Evolutionary conservation across 176 grass and related monocot species (phyloP), one percentile per base, ranked within the genome.

Genomic region (Bonia amplexicaulis): DNA sequence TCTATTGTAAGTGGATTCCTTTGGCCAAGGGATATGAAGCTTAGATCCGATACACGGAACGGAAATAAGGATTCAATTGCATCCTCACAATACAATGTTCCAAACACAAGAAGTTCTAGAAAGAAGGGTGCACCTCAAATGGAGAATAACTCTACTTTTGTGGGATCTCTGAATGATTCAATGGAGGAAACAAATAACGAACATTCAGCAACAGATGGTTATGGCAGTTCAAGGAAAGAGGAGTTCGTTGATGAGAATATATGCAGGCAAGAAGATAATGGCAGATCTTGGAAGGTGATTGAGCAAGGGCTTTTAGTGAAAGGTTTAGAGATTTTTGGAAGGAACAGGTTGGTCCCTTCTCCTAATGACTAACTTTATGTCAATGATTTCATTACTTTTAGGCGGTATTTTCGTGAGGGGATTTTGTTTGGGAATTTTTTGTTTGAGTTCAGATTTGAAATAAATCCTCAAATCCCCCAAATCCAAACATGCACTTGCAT

Each of bases 271-370:
- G 85, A 85, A 27, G 76, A 90, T 67, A 82, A 66, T 35, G 42
- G 61, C 76, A 79, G 79, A 75, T 90, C 89, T 11, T 98, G 96
- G 96, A 98, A 90, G 47, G 27, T 87, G 69, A 90, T 95, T 87
- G 96, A 98, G 69, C 93, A 92, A 87, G 90, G 93, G n/a, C 93
- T 98, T 67, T 88, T 95, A 57, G 60, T 95, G 71, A 98, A 98
- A 91, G 96, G 96, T 85, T 82, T 95, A 44, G 93, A 95, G 81
- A 94, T 98, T 78, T 98, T 95, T 76, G 96, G 93, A 85, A 91
- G 81, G 83, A 95, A 95, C 76, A 95, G 96, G 96, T 91, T 86
- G 61, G 69, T 75, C 37, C 48, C 54, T 62, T 76, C 51, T 57
- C 49, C 19, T 66, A 40, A 53, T 74, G 11, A 71, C n/a, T 2